phyloP scores from a whole-genome alignment of 495 filamentous ascomycete species.

The Pyrenopolyporus hunteri region DNA sequence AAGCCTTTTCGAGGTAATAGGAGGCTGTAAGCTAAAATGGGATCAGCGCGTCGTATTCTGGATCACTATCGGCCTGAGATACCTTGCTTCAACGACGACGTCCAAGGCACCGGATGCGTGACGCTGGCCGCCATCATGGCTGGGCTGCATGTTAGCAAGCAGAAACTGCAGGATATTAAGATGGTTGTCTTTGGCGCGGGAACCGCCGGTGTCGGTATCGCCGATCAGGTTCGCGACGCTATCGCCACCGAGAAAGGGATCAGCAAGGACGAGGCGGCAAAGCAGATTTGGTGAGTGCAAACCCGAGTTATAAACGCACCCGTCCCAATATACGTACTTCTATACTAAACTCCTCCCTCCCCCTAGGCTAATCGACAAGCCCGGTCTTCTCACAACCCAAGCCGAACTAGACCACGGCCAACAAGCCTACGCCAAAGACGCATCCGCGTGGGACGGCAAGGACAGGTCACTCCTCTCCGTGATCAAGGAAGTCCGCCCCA shows the following conservation, averaged over 20 bases:
- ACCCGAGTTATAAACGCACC: background rate
- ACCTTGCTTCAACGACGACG: slow-evolving; percentile 90
- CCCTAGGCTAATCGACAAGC: slow-evolving; percentile 81
- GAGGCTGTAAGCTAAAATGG: background rate
- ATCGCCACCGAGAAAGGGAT: slow-evolving; percentile 72
- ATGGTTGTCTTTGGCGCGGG: slow-evolving; percentile 82
- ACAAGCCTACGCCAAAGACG: slow-evolving; percentile 66
- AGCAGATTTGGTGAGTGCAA: slow-evolving; percentile 76
- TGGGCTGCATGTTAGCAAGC: slow-evolving; percentile 69
- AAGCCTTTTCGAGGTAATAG: background rate
- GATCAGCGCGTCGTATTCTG: slow-evolving; percentile 66
- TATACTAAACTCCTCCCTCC: background rate
- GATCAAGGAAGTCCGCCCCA: slow-evolving; percentile 74
- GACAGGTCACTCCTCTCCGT: slow-evolving; percentile 67
- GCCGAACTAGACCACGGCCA: slow-evolving; percentile 69
- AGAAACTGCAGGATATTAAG: slow-evolving; percentile 69
- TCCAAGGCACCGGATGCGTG: slow-evolving; percentile 88
- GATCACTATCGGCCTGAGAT: slow-evolving; percentile 74
- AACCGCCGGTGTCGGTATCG: slow-evolving; percentile 87
- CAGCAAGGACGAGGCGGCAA: slow-evolving; percentile 73
- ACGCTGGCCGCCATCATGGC: slow-evolving; percentile 82
- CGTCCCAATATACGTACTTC: background rate
- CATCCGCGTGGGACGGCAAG: slow-evolving; percentile 66
- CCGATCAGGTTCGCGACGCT: slow-evolving; percentile 81
- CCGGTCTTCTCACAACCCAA: slow-evolving; percentile 70